Evolutionary conservation across 352 stramenopile genomes (phyloP), one percentile per base, ranked within the genome.

Genomic region (Pythium dissotocum): DNA sequence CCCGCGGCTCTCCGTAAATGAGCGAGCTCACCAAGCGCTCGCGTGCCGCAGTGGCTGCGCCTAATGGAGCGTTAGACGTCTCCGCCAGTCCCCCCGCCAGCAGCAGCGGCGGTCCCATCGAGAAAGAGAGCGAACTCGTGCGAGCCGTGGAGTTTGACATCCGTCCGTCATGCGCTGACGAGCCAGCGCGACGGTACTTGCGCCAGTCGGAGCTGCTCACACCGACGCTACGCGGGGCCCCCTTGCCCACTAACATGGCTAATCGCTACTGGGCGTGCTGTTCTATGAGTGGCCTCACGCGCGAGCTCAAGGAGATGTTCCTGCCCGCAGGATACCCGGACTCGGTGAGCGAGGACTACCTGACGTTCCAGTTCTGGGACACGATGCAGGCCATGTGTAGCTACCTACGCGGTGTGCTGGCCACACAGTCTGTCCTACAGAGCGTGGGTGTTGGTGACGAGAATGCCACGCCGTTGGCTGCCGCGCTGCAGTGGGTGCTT

Each of bases 321-420:
- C 67, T 96, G 6, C 89, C 89, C 0, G 85, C 78, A 6, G 88
- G 88, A 1, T 96, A 95, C 75, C 89, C 89, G n/a, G 78, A 86
- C 71, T 92, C 79, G 44, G 88, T 96, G 65, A 91, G 80, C 42
- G 84, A 92, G 49, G 89, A 96, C 72, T 99, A 99, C 78, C 76
- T 98, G 38, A 71, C 82, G 58, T 99, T 98, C 77, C 97, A 99
- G 82, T 84, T 93, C 59, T 99, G 96, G 79, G 97, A 99, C 83
- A 97, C 90, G 4, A 69, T 98, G 28, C 97, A 99, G 71, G 85
- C 83, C 69, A 88, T 99, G 69, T 99, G 94, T 73, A 97, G 88
- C 61, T 99, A 99, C 70, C 82, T 98, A 46, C 82, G 97, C 7
- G 95, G 94, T 36, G 91, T 99, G 16, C 78, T 99, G 53, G 89